A percentile compares a stretch with the other conserved stretches of the same genome.
phyloP scores from a whole-genome alignment of 352 stramenopile species.

The Phytophthora nicotianae region DNA sequence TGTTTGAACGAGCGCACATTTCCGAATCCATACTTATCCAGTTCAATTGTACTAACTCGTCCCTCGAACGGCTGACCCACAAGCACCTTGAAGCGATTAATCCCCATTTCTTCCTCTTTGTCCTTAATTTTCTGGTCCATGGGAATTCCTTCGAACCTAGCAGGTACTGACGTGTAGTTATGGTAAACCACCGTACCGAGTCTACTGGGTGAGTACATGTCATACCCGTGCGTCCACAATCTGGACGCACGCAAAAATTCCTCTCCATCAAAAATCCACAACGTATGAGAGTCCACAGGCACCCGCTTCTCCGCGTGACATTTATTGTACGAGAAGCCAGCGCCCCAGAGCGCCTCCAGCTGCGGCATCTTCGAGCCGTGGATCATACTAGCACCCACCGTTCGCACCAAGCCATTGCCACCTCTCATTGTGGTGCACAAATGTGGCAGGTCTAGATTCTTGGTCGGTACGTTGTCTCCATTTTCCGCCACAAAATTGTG shows the following conservation, averaged over 20 bases:
- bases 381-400: constrained; percentile 83
- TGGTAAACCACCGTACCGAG: constrained; percentile 65
- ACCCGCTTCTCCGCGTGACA: constrained; percentile 74
- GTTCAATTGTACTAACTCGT: constrained; percentile 55
- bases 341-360: constrained; percentile 67
- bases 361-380: constrained; percentile 67
- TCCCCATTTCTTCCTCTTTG: constrained; percentile 53
- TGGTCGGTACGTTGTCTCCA: constrained; percentile 62
- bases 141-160: constrained; percentile 52
- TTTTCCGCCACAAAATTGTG: constrained; percentile 78
- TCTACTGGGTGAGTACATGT: constrained; percentile 64
- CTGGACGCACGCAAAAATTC: constrained; percentile 64
- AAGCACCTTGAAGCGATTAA: constrained; percentile 62
- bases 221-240: constrained; percentile 65
- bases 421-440: constrained; percentile 74
- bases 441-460: constrained; percentile 65
- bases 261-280: constrained; percentile 73
- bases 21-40: constrained; percentile 58
- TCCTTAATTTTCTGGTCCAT: constrained; percentile 47
- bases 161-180: constrained; percentile 71
- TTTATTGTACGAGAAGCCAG: constrained; percentile 76
- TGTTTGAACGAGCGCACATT: constrained; percentile 50
- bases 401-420: constrained; percentile 61
- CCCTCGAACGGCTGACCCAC: constrained; percentile 63
- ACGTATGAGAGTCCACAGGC: constrained; percentile 66